phyloP scores from a whole-genome alignment of 306 rosid species.

The Ceratonia siliqua region DNA sequence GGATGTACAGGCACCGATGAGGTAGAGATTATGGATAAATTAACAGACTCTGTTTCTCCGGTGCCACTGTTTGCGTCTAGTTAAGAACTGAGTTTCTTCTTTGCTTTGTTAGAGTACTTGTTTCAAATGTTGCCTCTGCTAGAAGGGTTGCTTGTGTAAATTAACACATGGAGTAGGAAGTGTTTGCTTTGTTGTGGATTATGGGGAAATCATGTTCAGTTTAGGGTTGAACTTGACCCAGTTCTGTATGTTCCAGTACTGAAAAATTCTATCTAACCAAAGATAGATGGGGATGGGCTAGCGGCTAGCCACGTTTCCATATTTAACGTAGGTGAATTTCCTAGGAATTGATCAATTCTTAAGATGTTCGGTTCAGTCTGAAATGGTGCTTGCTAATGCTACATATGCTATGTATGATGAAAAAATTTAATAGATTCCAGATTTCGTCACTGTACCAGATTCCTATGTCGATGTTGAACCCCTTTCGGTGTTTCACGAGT shows the following conservation, averaged over 20 bases:
- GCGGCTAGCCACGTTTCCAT: slow-evolving; percentile 26
- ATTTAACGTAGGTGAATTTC: slow-evolving; percentile 35
- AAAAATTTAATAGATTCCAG: slow-evolving; percentile 29
- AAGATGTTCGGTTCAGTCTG: slow-evolving; percentile 12
- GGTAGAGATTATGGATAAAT: slow-evolving; percentile 50
- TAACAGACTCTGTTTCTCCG: slow-evolving; percentile 34
- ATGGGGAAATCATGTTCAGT: slow-evolving; percentile 55
- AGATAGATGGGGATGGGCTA: slow-evolving; percentile 39
- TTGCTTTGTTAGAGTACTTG: slow-evolving; percentile 18
- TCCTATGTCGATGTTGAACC: neutral
- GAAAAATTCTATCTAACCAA: slow-evolving; percentile 46
- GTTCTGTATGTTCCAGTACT: slow-evolving; percentile 32
- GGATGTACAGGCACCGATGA: slow-evolving; percentile 41
- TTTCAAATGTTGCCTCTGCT: slow-evolving; percentile 44
- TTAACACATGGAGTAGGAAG: slow-evolving; percentile 41
- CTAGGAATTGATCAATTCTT: slow-evolving; percentile 29
- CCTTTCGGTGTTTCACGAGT: neutral
- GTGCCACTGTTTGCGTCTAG: slow-evolving; percentile 43
- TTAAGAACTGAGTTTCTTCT: slow-evolving; percentile 27
- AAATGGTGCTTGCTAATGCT: slow-evolving; percentile 26
- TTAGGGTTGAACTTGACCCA: slow-evolving; percentile 65
- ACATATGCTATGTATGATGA: slow-evolving; percentile 26
- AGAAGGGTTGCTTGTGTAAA: slow-evolving; percentile 56
- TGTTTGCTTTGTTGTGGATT: slow-evolving; percentile 53
- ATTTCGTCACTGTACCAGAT: neutral